phyloP scores from a whole-genome alignment of 2,329 filamentous ascomycete genomes.

The Pyrenochaeta sp. region DNA sequence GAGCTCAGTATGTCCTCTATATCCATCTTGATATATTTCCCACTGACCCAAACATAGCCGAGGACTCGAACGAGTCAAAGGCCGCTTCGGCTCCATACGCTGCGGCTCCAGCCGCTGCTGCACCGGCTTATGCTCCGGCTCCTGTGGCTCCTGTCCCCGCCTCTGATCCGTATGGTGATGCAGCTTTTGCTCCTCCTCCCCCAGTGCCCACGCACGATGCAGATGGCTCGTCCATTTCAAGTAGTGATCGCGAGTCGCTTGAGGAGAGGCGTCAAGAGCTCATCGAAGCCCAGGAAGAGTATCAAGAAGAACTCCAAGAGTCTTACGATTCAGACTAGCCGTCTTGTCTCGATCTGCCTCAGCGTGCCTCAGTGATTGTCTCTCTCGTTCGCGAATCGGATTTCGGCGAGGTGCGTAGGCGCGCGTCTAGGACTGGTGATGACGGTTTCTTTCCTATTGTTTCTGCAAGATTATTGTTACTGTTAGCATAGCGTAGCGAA shows the following conservation, averaged over 20 bases:
- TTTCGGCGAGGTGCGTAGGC: background rate
- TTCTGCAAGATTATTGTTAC: constrained; percentile 3
- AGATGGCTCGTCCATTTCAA: constrained; percentile 50
- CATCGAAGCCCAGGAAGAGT: constrained; percentile 61
- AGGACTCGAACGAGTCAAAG: constrained; percentile 45
- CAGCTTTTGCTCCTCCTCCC: constrained; percentile 35
- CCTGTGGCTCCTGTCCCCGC: constrained; percentile 12
- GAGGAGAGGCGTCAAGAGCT: constrained; percentile 62
- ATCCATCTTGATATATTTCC: background rate
- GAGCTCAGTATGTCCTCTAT: constrained; percentile 59
- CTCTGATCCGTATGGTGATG: constrained; percentile 22
- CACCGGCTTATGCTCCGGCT: constrained; percentile 18
- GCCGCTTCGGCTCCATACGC: constrained; percentile 15
- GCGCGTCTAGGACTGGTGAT: background rate
- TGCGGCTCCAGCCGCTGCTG: constrained; percentile 17
- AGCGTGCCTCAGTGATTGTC: background rate
- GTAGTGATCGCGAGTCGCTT: constrained; percentile 50
- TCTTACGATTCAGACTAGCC: constrained; percentile 33
- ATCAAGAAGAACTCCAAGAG: constrained; percentile 56
- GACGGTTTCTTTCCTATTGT: constrained; percentile 3
- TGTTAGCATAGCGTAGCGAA: constrained; percentile 17
- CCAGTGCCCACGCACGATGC: constrained; percentile 52
- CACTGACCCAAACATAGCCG: constrained; percentile 29
- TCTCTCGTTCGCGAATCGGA: background rate
- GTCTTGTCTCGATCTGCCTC: background rate